Conservation (phyloP, 148 eudicot species). For the Rhododendron williamsianum region DNA sequence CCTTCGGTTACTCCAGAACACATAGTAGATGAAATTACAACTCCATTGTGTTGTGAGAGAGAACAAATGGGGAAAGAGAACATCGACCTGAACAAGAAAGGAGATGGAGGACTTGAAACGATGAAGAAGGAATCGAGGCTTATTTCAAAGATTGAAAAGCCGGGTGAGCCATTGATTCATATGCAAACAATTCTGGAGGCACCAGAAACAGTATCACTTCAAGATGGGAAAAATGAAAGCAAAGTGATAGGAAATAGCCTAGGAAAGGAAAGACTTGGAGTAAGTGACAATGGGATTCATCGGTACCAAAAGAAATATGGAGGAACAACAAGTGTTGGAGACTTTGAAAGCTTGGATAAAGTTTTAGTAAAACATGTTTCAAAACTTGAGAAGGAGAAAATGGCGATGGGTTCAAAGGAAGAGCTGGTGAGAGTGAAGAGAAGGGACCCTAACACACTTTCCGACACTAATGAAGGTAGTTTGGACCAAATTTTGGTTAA, state of each 20-base stretch:
- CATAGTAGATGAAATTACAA: neutral
- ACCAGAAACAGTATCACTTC: neutral
- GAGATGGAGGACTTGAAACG: neutral
- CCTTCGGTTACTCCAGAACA: neutral
- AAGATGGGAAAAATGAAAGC: neutral
- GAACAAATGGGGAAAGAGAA: constrained; percentile 48
- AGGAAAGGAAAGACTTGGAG: constrained; percentile 27
- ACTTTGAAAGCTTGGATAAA: constrained; percentile 52
- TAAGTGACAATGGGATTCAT: constrained; percentile 5
- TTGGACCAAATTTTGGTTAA: constrained; percentile 75
- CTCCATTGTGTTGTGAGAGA: neutral
- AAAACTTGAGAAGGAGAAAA: constrained; percentile 62
- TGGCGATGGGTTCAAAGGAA: constrained; percentile 25
- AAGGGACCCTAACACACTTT: constrained; percentile 19
- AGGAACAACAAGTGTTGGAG: constrained; percentile 14
- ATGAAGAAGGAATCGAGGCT: constrained; percentile 2
- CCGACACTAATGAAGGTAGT: constrained; percentile 39
- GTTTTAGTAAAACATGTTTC: constrained; percentile 67
- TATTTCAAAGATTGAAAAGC: neutral
- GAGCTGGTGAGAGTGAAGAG: constrained; percentile 32
- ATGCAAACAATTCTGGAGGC: neutral
- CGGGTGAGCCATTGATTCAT: neutral
- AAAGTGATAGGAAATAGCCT: constrained; percentile 15
- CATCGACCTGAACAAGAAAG: constrained; percentile 38
- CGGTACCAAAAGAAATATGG: constrained; percentile 13